Evolutionary conservation across 352 stramenopile species (phyloP), one percentile per base, ranked within the genome.

Genomic region (Elongisporangium anandrum): DNA sequence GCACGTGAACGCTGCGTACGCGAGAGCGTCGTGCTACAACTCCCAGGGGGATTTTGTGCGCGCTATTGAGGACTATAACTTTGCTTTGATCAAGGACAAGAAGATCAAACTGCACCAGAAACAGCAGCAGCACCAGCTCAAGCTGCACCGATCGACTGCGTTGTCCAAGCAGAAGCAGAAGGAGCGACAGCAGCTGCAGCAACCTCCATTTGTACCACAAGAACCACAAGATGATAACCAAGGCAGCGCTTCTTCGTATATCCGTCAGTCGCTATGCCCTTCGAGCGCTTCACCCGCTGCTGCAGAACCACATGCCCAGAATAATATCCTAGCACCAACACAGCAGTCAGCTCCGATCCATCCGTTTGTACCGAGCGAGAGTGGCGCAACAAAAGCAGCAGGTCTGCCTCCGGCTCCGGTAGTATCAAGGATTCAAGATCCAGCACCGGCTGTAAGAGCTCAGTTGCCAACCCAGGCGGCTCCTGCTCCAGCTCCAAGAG

Each of bases 1-100:
- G 50, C 88, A 97, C 57, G 79, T 97, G 48, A 96, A 93, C 57
- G 89, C 89, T 8, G 83, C 84, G 19, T 97, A 96, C 50, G 85
- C 85, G 38, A 73, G 89, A 8, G 89, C 85, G 2, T 92, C 89
- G 20, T 95, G 81, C 56, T 93, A 88, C 69, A 97, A 97, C 62
- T 84, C 72, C 17, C 80, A 94, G 57, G 88, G 85, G 3, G 79
- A 94, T 68, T 94, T 95, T 58, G 72, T 86, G 20, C 73, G 73
- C 21, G 89, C 89, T 2, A 96, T 97, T 52, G 88, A 97, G 53
- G 88, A 97, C 60, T 97, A 97, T 71, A 96, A 92, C 52, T 81
- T 93, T 29, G 87, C 88, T 1, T 65, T 97, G 26, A 64, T 83
- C 24, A 92, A 95, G 57, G 88, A 97, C 63, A 83, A 92, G 57